These are phyloP conservation scores for Zygoascus ofunaensis DNA, from an alignment of 805 yeast genomes.

Conservation along the genomic window DNA sequence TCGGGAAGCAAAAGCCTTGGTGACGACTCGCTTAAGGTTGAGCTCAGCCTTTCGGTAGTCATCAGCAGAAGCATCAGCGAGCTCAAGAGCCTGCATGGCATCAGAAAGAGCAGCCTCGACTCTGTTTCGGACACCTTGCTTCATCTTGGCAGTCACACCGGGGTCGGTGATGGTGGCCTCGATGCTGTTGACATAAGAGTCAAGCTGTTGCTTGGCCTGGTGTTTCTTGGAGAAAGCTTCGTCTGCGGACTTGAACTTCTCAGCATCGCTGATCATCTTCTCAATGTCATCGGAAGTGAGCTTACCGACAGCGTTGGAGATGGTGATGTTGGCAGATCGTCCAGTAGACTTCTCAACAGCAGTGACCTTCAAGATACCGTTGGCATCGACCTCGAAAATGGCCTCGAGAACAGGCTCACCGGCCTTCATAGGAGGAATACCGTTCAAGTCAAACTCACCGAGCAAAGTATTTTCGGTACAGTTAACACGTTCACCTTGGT, in stretches of 20 bases:
- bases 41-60: conserved; percentile 99
- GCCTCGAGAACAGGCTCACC: conserved; percentile 99
- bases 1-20: conserved; percentile 98
- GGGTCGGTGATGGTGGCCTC: conserved; percentile 98
- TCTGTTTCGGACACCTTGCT: conserved; percentile 95
- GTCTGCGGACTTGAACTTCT: conserved; percentile 97
- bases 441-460: conserved; percentile 98
- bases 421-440: conserved; percentile 97
- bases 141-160: conserved; percentile 92
- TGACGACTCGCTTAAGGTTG: conserved; percentile 97
- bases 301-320: conserved; percentile 98
- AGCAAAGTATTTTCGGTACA: conserved; percentile 93
- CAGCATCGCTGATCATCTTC: conserved; percentile 98
- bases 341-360: conserved; percentile 99
- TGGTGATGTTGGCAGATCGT: conserved; percentile 95
- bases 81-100: conserved; percentile 94
- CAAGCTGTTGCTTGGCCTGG: conserved; percentile 98
- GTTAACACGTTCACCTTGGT: conserved; percentile 99
- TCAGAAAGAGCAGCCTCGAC: conserved; percentile 96
- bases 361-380: conserved; percentile 98
- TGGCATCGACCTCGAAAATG: conserved; percentile 97
- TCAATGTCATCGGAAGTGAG: conserved; percentile 93
- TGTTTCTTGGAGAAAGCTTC: conserved; percentile 99
- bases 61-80: conserved; percentile 94
- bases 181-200: conserved; percentile 93